phyloP scores from a whole-genome alignment of 2,329 filamentous ascomycete genomes.

The Penicillium griseofulvum region DNA sequence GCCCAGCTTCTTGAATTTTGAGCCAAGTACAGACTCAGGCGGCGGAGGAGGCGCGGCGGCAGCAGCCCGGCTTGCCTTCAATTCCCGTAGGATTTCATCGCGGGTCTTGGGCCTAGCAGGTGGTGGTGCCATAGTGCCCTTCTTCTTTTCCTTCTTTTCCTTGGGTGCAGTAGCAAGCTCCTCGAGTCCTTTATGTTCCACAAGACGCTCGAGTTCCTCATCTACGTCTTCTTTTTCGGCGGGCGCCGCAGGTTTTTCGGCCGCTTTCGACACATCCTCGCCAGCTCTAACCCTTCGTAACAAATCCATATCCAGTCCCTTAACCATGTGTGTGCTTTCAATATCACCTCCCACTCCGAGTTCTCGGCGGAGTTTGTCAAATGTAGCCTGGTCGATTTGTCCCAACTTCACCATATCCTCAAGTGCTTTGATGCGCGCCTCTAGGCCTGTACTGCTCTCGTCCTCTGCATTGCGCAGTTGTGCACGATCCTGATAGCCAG shows the following conservation, averaged over 20 bases:
- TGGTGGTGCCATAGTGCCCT: slow-evolving; percentile 49
- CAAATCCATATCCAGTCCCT: slow-evolving; percentile 84
- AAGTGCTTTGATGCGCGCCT: slow-evolving; percentile 69
- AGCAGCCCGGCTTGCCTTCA: slow-evolving; percentile 53
- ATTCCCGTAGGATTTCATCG: slow-evolving; percentile 58
- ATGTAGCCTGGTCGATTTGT: slow-evolving; percentile 76
- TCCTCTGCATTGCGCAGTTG: slow-evolving; percentile 58
- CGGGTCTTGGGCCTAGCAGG: slow-evolving; percentile 52
- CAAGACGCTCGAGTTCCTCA: slow-evolving; percentile 53
- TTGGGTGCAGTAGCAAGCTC: slow-evolving; percentile 32
- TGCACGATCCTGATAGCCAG: slow-evolving; percentile 82
- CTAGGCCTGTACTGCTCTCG: slow-evolving; percentile 54
- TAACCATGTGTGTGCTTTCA: slow-evolving; percentile 79
- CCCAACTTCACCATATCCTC: slow-evolving; percentile 80
- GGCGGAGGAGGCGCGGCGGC: slow-evolving; percentile 43
- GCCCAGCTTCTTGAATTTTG: slow-evolving; percentile 55
- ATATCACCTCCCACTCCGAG: slow-evolving; percentile 78
- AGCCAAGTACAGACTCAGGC: slow-evolving; percentile 51
- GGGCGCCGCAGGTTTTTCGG: slow-evolving; percentile 26
- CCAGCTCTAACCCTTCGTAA: slow-evolving; percentile 46
- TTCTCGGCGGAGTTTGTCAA: slow-evolving; percentile 70
- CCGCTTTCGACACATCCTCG: slow-evolving; percentile 52
- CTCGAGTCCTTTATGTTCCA: slow-evolving; percentile 39
- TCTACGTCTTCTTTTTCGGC: slow-evolving; percentile 55
- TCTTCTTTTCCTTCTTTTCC: slow-evolving; percentile 46